Conservation (phyloP, 257 asterid genomes). For the Solanum ossicruentum region DNA sequence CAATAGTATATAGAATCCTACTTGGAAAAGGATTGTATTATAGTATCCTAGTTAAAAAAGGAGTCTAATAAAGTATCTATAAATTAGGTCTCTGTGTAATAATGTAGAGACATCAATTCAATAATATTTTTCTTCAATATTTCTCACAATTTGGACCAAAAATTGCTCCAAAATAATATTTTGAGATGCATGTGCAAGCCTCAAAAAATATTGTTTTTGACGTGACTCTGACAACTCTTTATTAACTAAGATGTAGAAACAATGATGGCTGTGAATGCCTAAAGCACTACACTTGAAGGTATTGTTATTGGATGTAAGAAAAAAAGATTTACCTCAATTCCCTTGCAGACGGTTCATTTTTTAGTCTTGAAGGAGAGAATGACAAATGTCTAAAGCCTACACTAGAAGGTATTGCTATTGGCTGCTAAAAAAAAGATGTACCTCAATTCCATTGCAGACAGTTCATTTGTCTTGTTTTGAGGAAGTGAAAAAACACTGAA, state of each 20-base stretch:
- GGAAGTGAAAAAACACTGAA: not conserved
- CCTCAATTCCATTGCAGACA: not conserved
- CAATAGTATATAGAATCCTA: no score
- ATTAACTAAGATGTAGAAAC: not conserved
- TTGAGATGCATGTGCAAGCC: not conserved
- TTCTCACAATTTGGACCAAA: not conserved
- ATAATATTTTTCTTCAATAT: no score
- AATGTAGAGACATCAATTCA: no score
- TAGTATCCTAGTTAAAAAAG: no score
- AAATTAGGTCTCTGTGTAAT: no score
- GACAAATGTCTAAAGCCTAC: not conserved
- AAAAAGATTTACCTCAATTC: not conserved
- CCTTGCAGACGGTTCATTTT: not conserved
- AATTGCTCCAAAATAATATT: not conserved
- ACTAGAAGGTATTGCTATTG: not conserved
- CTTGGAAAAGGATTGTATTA: no score
- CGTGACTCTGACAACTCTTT: not conserved
- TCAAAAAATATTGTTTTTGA: not conserved
- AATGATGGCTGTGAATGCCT: not conserved
- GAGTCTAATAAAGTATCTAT: no score
- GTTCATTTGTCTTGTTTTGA: not conserved
- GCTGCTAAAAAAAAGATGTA: not conserved
- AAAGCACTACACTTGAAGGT: not conserved
- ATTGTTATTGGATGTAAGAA: not conserved
- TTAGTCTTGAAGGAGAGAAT: not conserved